Evolutionary conservation across 106 monocot species (phyloP).

Genomic region (Narthecium ossifragum): DNA sequence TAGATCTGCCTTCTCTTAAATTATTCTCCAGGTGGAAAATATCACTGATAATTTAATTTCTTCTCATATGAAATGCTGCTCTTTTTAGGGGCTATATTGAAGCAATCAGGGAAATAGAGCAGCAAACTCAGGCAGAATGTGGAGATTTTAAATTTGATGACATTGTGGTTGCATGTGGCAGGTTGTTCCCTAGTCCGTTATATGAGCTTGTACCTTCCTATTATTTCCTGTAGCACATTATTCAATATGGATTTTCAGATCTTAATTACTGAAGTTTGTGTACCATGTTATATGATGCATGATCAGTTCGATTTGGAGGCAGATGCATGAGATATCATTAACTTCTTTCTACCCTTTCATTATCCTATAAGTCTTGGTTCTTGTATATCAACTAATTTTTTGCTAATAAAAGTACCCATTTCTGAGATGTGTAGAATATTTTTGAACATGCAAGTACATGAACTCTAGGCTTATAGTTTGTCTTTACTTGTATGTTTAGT

Average conservation of each 20-base stretch:
- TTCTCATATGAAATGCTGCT: background rate
- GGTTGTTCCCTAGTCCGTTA: conserved; percentile 30
- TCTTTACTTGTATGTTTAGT: no score
- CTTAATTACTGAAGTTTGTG: background rate
- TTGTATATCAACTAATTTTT: background rate
- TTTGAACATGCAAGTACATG: no score
- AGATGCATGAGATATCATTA: background rate
- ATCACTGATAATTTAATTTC: no score
- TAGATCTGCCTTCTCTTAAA: no score
- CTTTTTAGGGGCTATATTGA: conserved; percentile 96
- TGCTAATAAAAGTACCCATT: background rate
- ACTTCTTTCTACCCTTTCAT: background rate
- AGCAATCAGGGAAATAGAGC: conserved; percentile 85
- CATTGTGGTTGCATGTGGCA: conserved; percentile 96
- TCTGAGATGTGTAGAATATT: background rate
- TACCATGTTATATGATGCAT: background rate
- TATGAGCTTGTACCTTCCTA: background rate
- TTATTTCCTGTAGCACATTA: no score
- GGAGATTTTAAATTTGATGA: conserved; percentile 58
- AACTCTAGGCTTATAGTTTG: no score
- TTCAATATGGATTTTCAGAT: no score
- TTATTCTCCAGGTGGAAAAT: no score
- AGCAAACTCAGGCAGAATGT: conserved; percentile 39
- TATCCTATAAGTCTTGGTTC: background rate
- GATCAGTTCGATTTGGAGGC: background rate